Conservation (phyloP, 208 protist genomes). For the Naegleria fowleri region DNA sequence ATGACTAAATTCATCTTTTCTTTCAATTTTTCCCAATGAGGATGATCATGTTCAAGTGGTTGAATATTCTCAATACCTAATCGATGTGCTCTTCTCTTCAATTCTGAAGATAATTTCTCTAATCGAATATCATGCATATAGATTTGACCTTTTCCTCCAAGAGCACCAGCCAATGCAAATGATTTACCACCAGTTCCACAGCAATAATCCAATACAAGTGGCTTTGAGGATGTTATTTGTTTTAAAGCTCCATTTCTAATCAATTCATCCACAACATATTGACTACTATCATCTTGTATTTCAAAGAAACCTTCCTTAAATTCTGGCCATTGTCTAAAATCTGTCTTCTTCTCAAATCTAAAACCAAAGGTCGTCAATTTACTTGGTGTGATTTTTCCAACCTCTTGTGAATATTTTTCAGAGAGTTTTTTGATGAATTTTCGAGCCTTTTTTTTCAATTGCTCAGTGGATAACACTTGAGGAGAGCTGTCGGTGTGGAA, state of each 20-base stretch:
- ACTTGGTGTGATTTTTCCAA: neutral
- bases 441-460: neutral
- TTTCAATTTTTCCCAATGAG: neutral
- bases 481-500: too few species aligned
- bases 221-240: neutral
- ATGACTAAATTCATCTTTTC: slow-evolving; percentile 5
- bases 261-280: neutral
- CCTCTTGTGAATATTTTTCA: neutral
- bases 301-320: slow-evolving; percentile 21
- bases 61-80: slow-evolving; percentile 12
- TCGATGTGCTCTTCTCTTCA: slow-evolving; percentile 2
- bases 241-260: neutral
- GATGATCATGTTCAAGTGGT: neutral
- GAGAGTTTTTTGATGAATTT: neutral
- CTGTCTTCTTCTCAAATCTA: neutral
- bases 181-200: slow-evolving; percentile 20
- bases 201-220: slow-evolving; percentile 22
- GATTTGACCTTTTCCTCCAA: neutral
- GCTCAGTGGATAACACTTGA: too few species aligned
- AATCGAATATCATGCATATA: neutral
- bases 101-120: neutral
- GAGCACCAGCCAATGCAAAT: neutral
- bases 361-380: neutral
- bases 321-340: neutral
- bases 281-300: slow-evolving; percentile 19